phyloP scores from a whole-genome alignment of 805 yeast genomes.

The Candida qinlingensis region DNA sequence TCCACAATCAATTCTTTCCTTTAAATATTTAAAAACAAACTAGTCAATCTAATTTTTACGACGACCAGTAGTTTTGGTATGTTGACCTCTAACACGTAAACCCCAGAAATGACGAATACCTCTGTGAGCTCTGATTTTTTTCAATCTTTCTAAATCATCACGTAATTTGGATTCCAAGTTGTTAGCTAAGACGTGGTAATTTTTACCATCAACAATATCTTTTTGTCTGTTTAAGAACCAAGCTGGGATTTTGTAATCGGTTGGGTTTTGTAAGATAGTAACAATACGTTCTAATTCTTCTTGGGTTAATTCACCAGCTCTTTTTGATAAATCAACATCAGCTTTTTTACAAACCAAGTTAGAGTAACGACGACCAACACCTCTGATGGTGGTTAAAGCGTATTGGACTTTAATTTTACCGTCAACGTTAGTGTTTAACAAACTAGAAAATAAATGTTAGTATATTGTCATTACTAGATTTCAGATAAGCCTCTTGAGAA shows the following conservation, averaged over 20 bases:
- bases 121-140: constrained; percentile 99
- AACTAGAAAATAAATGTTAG: constrained; percentile 51
- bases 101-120: constrained; percentile 99
- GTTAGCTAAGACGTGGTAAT: constrained; percentile 98
- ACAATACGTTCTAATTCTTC: constrained; percentile 99
- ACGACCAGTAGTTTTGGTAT: constrained; percentile 99
- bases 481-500: no score
- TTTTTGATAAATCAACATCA: constrained; percentile 95
- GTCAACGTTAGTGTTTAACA: constrained; percentile 99
- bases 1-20: constrained; percentile 1
- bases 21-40: constrained; percentile 1
- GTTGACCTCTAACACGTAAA: constrained; percentile 99
- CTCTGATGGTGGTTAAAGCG: constrained; percentile 99
- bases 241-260: constrained; percentile 98
- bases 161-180: constrained; percentile 98
- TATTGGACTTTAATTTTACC: constrained; percentile 99
- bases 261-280: constrained; percentile 99
- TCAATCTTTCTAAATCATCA: constrained; percentile 99
- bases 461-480: constrained; percentile 12
- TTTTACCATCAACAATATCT: constrained; percentile 98
- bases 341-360: constrained; percentile 99
- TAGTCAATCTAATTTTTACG: constrained; percentile 34
- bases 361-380: constrained; percentile 99
- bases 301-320: constrained; percentile 99
- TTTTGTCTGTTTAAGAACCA: constrained; percentile 99